Percentiles rank a stretch among this genome's conserved stretches.
Conservation (phyloP, 2,329 filamentous ascomycete species). For the Colletotrichum karsti region DNA sequence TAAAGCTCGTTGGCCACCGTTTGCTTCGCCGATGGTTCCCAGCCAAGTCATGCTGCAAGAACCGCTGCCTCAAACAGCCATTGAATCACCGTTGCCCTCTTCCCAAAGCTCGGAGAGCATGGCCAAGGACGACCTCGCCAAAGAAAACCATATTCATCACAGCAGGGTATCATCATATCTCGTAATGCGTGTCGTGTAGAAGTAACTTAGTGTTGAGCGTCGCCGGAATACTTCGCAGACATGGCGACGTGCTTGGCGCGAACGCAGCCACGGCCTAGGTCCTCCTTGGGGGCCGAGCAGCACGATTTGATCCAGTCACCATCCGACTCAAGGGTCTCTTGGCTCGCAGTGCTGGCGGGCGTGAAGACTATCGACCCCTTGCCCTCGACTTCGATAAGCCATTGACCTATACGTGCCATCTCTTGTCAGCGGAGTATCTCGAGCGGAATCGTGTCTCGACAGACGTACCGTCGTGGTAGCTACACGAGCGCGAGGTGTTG, state of each 20-base stretch:
- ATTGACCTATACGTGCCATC: background rate
- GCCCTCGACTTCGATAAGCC: slow-evolving; percentile 17
- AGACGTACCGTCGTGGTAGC: background rate
- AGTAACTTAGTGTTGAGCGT: background rate
- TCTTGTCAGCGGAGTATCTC: background rate
- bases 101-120: background rate
- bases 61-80: no score
- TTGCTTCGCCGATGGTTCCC: background rate
- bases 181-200: background rate
- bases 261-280: background rate
- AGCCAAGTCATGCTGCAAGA: no score
- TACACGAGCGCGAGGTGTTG: background rate
- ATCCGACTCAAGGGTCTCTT: background rate
- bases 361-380: background rate
- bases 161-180: background rate
- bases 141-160: background rate
- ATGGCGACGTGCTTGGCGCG: background rate
- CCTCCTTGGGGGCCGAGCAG: slow-evolving; percentile 4
- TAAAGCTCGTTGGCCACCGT: background rate
- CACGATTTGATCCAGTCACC: background rate
- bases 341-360: background rate
- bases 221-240: background rate
- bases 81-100: background rate
- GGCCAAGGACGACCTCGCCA: background rate
- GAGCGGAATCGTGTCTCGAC: no score